phyloP scores from a whole-genome alignment of 345 rosid genomes.

The Combretum micranthum region DNA sequence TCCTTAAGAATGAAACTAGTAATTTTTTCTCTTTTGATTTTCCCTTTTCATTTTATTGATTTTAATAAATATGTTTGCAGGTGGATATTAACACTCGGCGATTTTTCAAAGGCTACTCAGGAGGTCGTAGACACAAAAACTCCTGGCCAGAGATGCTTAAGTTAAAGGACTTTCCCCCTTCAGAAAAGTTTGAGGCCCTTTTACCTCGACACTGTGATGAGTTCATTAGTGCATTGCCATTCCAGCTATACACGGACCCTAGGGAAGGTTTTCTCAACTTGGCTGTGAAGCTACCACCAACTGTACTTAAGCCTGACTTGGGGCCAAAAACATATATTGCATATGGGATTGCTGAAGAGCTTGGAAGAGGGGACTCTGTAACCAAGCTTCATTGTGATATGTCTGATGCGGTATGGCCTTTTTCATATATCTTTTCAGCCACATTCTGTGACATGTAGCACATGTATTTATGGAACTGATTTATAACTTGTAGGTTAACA shows the following conservation, averaged over 20 bases:
- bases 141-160: too few relatives aligned
- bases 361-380: conserved; percentile 93
- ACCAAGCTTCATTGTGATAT: conserved; percentile 92
- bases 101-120: too few relatives aligned
- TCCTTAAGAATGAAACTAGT: too few relatives aligned
- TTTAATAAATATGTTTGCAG: too few relatives aligned
- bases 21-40: too few relatives aligned
- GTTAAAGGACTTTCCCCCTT: too few relatives aligned
- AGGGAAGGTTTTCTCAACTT: conserved; percentile 70
- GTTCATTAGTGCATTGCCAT: conserved; percentile 71
- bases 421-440: background rate
- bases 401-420: conserved; percentile 91
- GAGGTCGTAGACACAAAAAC: too few relatives aligned
- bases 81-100: too few relatives aligned
- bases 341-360: conserved; percentile 65
- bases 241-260: conserved; percentile 75
- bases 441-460: background rate
- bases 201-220: too few relatives aligned
- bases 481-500: conserved; percentile 50
- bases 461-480: background rate
- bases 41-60: too few relatives aligned
- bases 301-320: conserved; percentile 65
- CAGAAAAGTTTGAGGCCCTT: too few relatives aligned
- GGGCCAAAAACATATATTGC: conserved; percentile 96
- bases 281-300: conserved; percentile 63